These are phyloP conservation scores for Saccharomyces pastorianus DNA, from an alignment of 1,139 yeast genomes.

Conservation along the genomic window DNA sequence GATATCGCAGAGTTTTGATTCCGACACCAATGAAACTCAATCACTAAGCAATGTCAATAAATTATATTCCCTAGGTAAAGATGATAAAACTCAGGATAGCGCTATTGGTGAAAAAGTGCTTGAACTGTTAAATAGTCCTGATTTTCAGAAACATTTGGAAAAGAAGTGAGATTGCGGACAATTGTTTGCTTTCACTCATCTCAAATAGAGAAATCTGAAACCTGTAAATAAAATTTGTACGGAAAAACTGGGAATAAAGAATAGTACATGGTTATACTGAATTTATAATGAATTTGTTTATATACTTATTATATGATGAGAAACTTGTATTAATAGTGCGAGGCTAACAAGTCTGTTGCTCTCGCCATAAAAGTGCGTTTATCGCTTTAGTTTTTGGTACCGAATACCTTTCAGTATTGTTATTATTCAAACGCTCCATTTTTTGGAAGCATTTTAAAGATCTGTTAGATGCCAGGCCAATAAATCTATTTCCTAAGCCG, in stretches of 20 bases:
- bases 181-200: background rate
- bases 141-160: slow-evolving; percentile 40
- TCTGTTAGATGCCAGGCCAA: background rate
- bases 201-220: background rate
- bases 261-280: background rate
- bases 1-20: slow-evolving; percentile 37
- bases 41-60: background rate
- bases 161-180: background rate
- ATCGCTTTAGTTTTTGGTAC: background rate
- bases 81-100: slow-evolving; percentile 2
- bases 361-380: background rate
- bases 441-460: background rate
- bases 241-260: background rate
- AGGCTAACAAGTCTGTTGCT: background rate
- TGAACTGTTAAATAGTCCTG: slow-evolving; percentile 59
- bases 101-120: slow-evolving; percentile 59
- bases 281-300: background rate
- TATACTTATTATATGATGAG: background rate
- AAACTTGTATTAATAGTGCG: background rate
- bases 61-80: slow-evolving; percentile 7
- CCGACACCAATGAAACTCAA: slow-evolving; percentile 1
- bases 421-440: background rate
- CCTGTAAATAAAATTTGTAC: slow-evolving; percentile 2
- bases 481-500: background rate
- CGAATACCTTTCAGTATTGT: background rate